Evolutionary conservation across 2,329 filamentous ascomycete genomes (phyloP).

Genomic region (Lasiodiplodia citricola): DNA sequence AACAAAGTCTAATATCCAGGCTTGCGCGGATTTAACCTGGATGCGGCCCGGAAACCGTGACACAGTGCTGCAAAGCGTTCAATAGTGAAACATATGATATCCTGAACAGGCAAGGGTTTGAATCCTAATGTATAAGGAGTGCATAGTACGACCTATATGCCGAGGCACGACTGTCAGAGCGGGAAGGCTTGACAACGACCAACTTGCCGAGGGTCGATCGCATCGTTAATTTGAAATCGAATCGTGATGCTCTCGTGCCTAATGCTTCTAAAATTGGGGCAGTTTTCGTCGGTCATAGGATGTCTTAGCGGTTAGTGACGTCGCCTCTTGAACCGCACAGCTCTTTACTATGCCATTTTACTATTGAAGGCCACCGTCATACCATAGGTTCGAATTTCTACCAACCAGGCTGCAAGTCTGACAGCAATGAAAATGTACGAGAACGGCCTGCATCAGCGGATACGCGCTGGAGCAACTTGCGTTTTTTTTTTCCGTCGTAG

Average conservation of each 20-base stretch:
- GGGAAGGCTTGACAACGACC: neutral
- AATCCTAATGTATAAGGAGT: neutral
- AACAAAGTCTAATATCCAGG: neutral
- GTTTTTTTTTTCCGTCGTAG: too few relatives aligned
- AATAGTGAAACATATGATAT: neutral
- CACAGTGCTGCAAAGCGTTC: neutral
- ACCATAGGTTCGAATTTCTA: too few relatives aligned
- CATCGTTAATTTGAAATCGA: neutral
- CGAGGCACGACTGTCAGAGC: neutral
- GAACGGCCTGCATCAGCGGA: too few relatives aligned
- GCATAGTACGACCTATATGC: neutral
- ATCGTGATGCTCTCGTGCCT: neutral
- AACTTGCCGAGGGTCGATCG: slow-evolving; percentile 17
- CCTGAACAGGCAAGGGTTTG: neutral
- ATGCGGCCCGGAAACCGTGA: neutral
- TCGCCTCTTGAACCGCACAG: neutral
- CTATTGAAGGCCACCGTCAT: too few relatives aligned
- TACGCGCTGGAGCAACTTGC: too few relatives aligned
- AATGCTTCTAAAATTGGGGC: neutral
- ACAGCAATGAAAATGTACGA: too few relatives aligned
- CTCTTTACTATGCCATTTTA: neutral
- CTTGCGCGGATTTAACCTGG: neutral
- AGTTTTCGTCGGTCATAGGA: neutral
- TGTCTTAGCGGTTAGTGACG: neutral
- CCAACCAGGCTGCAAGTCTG: too few relatives aligned